Evolutionary conservation across 202 grass and related monocot genomes (phyloP), one percentile per base, ranked within the genome.

Genomic region (Eragrostis tef): DNA sequence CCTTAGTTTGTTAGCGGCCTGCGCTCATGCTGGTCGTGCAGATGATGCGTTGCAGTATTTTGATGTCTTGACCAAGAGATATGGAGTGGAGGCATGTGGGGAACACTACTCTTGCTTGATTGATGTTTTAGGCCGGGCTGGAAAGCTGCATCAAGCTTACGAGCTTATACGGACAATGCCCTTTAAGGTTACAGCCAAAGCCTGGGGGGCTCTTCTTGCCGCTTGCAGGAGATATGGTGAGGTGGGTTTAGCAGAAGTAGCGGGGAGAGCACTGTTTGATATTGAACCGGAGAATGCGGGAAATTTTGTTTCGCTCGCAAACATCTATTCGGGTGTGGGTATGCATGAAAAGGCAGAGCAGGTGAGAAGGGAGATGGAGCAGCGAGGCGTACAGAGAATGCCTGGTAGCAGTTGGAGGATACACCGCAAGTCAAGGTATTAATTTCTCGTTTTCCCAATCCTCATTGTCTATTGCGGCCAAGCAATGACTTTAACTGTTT

Each of bases 81-180:
- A 85, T 60, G 78, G 81, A 51, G 77, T 87, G 34, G 81, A 85
- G 49, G 89, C 88, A 20, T 62, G 64, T 0, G 56, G 84, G 25
- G 86, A 91, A 26, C 92, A 94, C 64, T 94, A 91, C 68, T 94
- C 92, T 0, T 91, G 92, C 87, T 80, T 91, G 87, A 86, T 89
- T 22, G 84, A 91, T 79, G 89, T 91, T 12, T 89, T 91, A 84
- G 87, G 92, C 34, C 74, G 92, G 43, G 92, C 84, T 74, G 92
- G 92, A 44, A 81, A 84, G 52, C 59, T 89, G 79, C 68, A 77
- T 45, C 73, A 94, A 73, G 92, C 92, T 56, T 89, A 87, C 7
- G 65, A 91, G n/a, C 64, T 94, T 25, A 89, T 91, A 71, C 74
- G 1, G n/a, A 86, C 84, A 4, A 91, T 94, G 89, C 89, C 92